These are phyloP conservation scores for Durusdinium trenchii DNA, from an alignment of 73 alveolate species.

Conservation along the genomic window DNA sequence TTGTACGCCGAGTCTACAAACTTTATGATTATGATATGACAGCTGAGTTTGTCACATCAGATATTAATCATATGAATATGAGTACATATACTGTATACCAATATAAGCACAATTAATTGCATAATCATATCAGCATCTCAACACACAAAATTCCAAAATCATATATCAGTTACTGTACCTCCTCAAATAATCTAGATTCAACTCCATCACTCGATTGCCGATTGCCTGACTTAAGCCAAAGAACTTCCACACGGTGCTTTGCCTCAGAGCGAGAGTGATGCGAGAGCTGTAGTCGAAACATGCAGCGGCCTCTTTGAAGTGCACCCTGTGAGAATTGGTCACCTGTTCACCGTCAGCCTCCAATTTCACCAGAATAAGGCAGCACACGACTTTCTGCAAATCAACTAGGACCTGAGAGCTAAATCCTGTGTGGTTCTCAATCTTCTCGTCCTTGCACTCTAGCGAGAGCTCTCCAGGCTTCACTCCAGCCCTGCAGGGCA, in stretches of 20 bases:
- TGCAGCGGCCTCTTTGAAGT: not conserved
- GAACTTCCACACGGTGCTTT: not conserved
- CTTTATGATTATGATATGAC: no score
- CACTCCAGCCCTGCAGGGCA: constrained; percentile 1
- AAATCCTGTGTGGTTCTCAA: not conserved
- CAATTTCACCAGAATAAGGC: not conserved
- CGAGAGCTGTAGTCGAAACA: constrained; percentile 7
- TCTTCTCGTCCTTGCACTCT: not conserved
- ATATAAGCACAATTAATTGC: no score
- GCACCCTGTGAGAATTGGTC: not conserved
- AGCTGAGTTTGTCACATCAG: no score
- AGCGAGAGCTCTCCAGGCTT: not conserved
- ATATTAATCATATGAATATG: no score
- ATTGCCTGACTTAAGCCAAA: no score
- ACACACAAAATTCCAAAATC: no score
- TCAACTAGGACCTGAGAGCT: not conserved
- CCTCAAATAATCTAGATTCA: no score
- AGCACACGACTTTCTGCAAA: not conserved
- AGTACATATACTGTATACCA: no score
- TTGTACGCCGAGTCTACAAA: no score
- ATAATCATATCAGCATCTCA: no score
- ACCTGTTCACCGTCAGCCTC: not conserved
- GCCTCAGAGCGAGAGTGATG: not conserved
- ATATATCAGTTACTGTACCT: no score
- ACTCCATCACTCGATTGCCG: no score